Base-by-base conservation (phyloP, 306 rosid genomes). In the Inga oerstediana region DNA sequence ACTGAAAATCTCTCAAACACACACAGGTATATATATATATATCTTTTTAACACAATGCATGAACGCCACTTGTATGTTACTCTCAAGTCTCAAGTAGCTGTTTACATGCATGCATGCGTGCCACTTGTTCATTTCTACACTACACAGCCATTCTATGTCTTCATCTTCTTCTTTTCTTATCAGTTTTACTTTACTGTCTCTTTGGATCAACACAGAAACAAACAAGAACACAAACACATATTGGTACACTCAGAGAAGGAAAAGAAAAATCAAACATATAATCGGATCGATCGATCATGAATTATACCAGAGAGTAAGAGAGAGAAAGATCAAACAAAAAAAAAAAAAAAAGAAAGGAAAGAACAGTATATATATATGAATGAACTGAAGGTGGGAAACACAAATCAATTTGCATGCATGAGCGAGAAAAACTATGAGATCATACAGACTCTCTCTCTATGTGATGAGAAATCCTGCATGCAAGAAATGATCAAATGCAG, bases 61-160 rank as follows among this genome's bases (percentile, higher is more conserved):
- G 86, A 44, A 74, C 8, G 86, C 75, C 91, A 85, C 87, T 48
- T 88, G 91, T 85, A 2, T 9, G 5, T 20, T 73, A 77, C 49
- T 58, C 30, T 45, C 34, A 51, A 82, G 51, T 72, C 83, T n/a
- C 34, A n/a, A 76, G 76, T 51, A 65, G 46, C 46, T 12, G 11
- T 8, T 19, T 77, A 54, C 86, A 76, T 80, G 88, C 89, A 80
- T 61, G 97, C 97, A 92, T 92, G 97, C 80, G 6, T 83, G 97
- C 92, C 97, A 91, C 92, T 84, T 93, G 97, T 90, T 59, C 58
- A 17, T 0, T 64, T 81, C 81, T 76, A 52, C 34, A 65, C 77
- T 16, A 34, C 43, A 76, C 70, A 52, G n/a, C 77, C 84, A 74
- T 45, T 35, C 76, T 37, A 62, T 77, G 81, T 73, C 83, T 67